These are phyloP conservation scores for Microbotryum scabiosae DNA, from an alignment of 1,284 basidiomycete species.

Conservation along the genomic window DNA sequence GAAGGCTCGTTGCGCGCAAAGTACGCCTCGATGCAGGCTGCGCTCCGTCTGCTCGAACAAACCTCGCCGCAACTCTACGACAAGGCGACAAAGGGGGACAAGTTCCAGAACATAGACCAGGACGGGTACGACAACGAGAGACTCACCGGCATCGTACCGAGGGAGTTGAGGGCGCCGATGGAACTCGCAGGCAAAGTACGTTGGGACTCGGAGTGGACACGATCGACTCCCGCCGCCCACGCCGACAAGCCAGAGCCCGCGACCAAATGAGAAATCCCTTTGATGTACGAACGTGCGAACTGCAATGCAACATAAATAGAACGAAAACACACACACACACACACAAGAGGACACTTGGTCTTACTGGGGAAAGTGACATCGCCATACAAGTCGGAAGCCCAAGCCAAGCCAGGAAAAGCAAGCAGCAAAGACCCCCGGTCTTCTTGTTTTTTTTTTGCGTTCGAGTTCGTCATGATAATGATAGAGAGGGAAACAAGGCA, in stretches of 20 bases:
- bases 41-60: conserved; percentile 32
- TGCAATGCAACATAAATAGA: no score
- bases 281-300: no score
- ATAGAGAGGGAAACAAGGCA: not conserved
- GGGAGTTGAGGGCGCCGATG: conserved; percentile 29
- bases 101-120: conserved; percentile 32
- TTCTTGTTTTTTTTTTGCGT: not conserved
- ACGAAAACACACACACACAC: no score
- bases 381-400: not conserved
- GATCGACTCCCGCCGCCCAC: no score
- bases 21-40: conserved; percentile 28
- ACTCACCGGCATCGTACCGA: conserved; percentile 25
- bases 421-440: not conserved
- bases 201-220: conserved; percentile 27
- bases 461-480: not conserved
- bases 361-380: no score
- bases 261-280: no score
- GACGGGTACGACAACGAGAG: conserved; percentile 13
- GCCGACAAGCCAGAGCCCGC: no score
- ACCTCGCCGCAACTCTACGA: conserved; percentile 19
- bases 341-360: no score
- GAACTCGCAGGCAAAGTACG: conserved; percentile 18
- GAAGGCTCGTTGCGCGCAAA: conserved; percentile 21
- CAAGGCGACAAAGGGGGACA: conserved; percentile 20
- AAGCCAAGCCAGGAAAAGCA: not conserved